Evolutionary conservation across 2,329 filamentous ascomycete genomes (phyloP).

Genomic region (Scedosporium minutisporum): DNA sequence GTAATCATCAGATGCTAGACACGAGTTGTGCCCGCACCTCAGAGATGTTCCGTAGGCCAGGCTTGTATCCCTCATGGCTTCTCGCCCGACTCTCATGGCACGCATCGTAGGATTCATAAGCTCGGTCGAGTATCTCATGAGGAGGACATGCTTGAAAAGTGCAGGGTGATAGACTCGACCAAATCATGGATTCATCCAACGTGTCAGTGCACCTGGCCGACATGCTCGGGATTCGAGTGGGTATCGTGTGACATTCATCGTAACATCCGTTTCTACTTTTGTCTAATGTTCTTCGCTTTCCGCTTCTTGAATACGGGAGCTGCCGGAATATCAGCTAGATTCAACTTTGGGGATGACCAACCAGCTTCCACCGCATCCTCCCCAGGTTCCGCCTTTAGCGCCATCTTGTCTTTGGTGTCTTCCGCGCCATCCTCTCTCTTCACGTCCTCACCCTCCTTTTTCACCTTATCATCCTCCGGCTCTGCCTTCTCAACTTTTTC

Average conservation of each 20-base stretch:
- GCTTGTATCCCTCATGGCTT: too few relatives aligned
- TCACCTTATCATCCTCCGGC: slow-evolving; percentile 16
- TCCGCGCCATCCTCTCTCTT: slow-evolving; percentile 12
- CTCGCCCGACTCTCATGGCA: too few relatives aligned
- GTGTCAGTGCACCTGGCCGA: too few relatives aligned
- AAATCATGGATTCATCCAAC: too few relatives aligned
- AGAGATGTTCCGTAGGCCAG: too few relatives aligned
- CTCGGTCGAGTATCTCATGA: too few relatives aligned
- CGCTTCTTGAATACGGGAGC: slow-evolving; percentile 71
- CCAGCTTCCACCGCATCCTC: slow-evolving; percentile 29
- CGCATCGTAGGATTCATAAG: too few relatives aligned
- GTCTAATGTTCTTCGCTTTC: slow-evolving; percentile 56
- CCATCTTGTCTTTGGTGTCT: slow-evolving; percentile 16
- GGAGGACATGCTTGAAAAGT: too few relatives aligned
- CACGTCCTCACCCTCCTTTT: slow-evolving; percentile 14
- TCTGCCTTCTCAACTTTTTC: slow-evolving; percentile 13
- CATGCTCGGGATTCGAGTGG: background rate
- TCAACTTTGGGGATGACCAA: slow-evolving; percentile 3
- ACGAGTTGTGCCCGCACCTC: too few relatives aligned
- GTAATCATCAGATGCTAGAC: too few relatives aligned
- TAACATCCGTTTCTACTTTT: slow-evolving; percentile 32
- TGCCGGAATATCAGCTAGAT: slow-evolving; percentile 22
- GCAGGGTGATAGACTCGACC: too few relatives aligned
- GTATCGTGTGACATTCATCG: background rate
- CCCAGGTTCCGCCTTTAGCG: slow-evolving; percentile 17